Evolutionary conservation across 78 protist species (phyloP).

Genomic region (Isochrysis galbana): DNA sequence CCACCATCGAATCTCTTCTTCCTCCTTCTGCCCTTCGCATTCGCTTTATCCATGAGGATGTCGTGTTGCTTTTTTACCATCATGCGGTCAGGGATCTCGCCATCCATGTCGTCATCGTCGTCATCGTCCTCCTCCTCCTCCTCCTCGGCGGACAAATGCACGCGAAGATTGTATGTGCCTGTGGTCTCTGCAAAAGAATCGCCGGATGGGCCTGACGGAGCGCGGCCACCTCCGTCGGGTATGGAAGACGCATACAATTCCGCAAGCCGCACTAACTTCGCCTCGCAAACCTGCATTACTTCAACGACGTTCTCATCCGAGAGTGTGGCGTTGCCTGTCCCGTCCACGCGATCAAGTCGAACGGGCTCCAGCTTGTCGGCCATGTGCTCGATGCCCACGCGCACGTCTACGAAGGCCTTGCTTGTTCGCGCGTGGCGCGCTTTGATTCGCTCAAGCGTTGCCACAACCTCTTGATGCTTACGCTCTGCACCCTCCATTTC

Average conservation of each 20-base stretch:
- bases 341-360: neutral
- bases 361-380: constrained; percentile 52
- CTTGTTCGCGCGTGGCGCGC: neutral
- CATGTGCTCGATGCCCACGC: constrained; percentile 71
- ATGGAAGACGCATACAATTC: neutral
- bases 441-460: neutral
- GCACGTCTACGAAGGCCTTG: constrained; percentile 47
- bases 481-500: constrained; percentile 35
- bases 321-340: neutral
- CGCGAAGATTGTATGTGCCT: neutral
- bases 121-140: neutral
- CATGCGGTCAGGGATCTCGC: neutral
- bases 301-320: neutral
- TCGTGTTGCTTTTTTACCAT: neutral
- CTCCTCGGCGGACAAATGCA: neutral
- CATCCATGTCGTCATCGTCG: neutral
- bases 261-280: neutral
- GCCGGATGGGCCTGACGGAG: neutral
- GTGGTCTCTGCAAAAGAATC: neutral
- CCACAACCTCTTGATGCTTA: neutral
- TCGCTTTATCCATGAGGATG: neutral
- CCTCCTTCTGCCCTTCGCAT: too few species aligned
- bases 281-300: neutral
- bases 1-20: too few species aligned
- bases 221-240: neutral